A percentile compares a stretch with the other conserved stretches of the same genome.
Evolutionary conservation across 2,329 filamentous ascomycete genomes (phyloP).

Genomic region (Paecilomyces sp.): DNA sequence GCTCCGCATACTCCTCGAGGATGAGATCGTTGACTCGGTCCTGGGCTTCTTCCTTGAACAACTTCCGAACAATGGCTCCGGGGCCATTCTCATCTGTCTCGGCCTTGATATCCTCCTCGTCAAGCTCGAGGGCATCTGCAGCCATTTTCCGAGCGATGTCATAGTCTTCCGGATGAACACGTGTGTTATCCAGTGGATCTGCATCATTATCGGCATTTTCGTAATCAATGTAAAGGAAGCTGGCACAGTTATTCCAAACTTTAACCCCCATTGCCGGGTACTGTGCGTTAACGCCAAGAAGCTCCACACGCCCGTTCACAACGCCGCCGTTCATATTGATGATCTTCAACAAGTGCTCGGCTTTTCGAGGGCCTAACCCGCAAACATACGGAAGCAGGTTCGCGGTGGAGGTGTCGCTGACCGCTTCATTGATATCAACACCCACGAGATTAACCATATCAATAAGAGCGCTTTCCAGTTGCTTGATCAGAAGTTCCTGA

Average conservation of each 20-base stretch:
- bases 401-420: slow-evolving; percentile 71
- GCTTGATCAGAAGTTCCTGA: slow-evolving; percentile 76
- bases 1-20: slow-evolving; percentile 92
- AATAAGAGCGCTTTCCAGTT: slow-evolving; percentile 92
- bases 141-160: slow-evolving; percentile 98
- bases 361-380: slow-evolving; percentile 87
- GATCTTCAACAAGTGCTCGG: slow-evolving; percentile 74
- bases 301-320: slow-evolving; percentile 75
- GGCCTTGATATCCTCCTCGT: slow-evolving; percentile 95
- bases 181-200: slow-evolving; percentile 92
- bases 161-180: slow-evolving; percentile 97
- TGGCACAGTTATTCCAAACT: slow-evolving; percentile 95
- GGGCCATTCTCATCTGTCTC: slow-evolving; percentile 85
- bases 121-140: slow-evolving; percentile 88
- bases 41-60: slow-evolving; percentile 90
- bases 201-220: slow-evolving; percentile 74
- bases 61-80: slow-evolving; percentile 83
- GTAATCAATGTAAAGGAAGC: slow-evolving; percentile 85
- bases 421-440: slow-evolving; percentile 89
- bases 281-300: slow-evolving; percentile 80
- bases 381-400: slow-evolving; percentile 86
- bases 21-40: slow-evolving; percentile 95
- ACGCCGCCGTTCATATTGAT: slow-evolving; percentile 87
- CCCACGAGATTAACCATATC: slow-evolving; percentile 97
- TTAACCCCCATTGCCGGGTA: slow-evolving; percentile 78